These are phyloP conservation scores for Geotrichum citri-aurantii DNA, from an alignment of 1,139 yeast genomes.

Conservation along the genomic window DNA sequence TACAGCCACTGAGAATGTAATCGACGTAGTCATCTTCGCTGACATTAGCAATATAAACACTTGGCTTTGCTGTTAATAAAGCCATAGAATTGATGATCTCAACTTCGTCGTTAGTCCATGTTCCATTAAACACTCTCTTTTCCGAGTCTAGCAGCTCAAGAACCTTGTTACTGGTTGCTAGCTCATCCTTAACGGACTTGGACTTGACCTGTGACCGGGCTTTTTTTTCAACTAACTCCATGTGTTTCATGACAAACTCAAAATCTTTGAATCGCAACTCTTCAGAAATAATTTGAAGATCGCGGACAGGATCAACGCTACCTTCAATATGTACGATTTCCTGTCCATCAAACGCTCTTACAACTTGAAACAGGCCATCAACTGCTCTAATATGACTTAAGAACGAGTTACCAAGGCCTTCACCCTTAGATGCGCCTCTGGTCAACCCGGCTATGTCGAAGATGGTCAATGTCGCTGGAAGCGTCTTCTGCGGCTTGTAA, in stretches of 20 bases:
- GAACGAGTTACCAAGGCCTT: constrained; percentile 95
- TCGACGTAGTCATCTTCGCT: constrained; percentile 84
- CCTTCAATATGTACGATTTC: constrained; percentile 93
- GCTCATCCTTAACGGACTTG: constrained; percentile 85
- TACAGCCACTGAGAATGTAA: neutral
- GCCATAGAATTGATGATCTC: constrained; percentile 84
- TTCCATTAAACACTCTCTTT: constrained; percentile 80
- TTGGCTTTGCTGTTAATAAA: constrained; percentile 81
- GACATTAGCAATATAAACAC: constrained; percentile 81
- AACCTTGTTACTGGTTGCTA: constrained; percentile 65
- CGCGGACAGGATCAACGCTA: constrained; percentile 87
- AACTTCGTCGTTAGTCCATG: constrained; percentile 83
- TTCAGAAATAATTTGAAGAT: constrained; percentile 77
- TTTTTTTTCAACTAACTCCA: constrained; percentile 63
- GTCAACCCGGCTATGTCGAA: constrained; percentile 96
- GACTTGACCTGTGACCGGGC: constrained; percentile 40
- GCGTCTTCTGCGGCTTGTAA: constrained; percentile 64
- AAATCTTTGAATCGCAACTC: constrained; percentile 91
- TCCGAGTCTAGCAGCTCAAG: constrained; percentile 71
- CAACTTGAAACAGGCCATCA: constrained; percentile 93
- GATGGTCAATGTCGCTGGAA: constrained; percentile 84
- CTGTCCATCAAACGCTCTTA: constrained; percentile 89
- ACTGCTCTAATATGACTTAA: constrained; percentile 92
- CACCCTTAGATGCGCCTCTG: constrained; percentile 92
- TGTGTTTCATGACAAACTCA: constrained; percentile 80